Percentiles rank a stretch among this genome's conserved stretches.
phyloP scores from a whole-genome alignment of 306 rosid genomes.

The Acacia crassicarpa region DNA sequence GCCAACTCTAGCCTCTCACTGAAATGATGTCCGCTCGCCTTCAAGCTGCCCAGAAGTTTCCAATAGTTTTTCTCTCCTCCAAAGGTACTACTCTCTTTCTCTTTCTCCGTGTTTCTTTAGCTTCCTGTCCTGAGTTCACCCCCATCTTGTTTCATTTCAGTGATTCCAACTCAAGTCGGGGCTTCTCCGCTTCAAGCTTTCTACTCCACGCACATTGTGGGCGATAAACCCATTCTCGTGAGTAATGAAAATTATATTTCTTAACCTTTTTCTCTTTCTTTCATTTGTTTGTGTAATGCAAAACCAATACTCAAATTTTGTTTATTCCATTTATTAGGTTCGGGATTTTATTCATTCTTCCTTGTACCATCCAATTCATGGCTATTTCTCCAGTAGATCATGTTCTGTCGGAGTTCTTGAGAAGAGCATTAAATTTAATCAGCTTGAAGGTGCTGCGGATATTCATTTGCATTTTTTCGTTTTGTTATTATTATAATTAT shows the following conservation, averaged over 20 bases:
- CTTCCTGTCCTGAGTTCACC: background rate
- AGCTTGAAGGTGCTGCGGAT: slow-evolving; percentile 55
- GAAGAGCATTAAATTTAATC: slow-evolving; percentile 64
- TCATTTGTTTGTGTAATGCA: background rate
- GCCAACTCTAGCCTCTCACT: background rate
- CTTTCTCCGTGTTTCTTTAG: slow-evolving; percentile 16
- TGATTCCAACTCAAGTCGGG: slow-evolving; percentile 43
- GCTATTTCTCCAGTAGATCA: slow-evolving; percentile 77
- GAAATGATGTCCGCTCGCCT: slow-evolving; percentile 32
- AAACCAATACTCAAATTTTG: background rate
- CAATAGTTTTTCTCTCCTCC: slow-evolving; percentile 28
- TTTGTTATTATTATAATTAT: too few relatives aligned
- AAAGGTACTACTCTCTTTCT: slow-evolving; percentile 45
- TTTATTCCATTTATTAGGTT: slow-evolving; percentile 51
- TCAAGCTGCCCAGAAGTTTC: slow-evolving; percentile 18
- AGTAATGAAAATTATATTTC: slow-evolving; percentile 21
- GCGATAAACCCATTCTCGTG: slow-evolving; percentile 82
- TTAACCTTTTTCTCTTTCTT: background rate
- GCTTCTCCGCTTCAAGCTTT: slow-evolving; percentile 41
- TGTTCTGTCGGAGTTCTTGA: slow-evolving; percentile 83
- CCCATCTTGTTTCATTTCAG: slow-evolving; percentile 30
- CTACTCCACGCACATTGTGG: slow-evolving; percentile 75
- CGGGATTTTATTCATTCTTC: slow-evolving; percentile 95
- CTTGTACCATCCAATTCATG: slow-evolving; percentile 75
- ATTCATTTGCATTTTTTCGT: background rate